Percentiles rank a stretch among this genome's conserved stretches.
phyloP scores from a whole-genome alignment of 164 flowering plant species.

The Taxillus chinensis region DNA sequence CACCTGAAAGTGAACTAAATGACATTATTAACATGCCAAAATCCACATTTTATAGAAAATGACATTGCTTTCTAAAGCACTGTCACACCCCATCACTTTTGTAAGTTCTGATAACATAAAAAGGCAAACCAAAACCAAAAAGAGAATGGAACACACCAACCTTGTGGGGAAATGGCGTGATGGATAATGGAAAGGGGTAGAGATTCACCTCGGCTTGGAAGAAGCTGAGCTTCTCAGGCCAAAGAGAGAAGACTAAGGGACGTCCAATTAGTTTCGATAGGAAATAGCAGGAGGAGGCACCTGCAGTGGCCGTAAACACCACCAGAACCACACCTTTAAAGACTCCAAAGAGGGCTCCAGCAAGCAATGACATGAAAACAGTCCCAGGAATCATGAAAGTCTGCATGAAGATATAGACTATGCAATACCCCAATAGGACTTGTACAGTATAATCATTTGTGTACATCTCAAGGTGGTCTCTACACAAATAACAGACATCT shows the following conservation, averaged over 20 bases:
- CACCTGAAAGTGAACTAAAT: slow-evolving; percentile 38
- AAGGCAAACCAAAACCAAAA: too few species aligned
- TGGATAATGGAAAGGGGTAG: neutral
- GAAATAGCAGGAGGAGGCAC: slow-evolving; percentile 96
- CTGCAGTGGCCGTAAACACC: slow-evolving; percentile 87
- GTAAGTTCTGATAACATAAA: too few species aligned
- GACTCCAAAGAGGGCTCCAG: slow-evolving; percentile 93
- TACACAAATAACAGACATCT: slow-evolving; percentile 15
- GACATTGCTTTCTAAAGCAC: too few species aligned
- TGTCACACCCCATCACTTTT: too few species aligned
- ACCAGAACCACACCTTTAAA: slow-evolving; percentile 79
- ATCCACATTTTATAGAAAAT: too few species aligned
- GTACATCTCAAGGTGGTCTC: slow-evolving; percentile 82
- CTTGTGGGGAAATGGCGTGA: neutral
- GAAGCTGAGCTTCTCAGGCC: slow-evolving; percentile 83
- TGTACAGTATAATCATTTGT: slow-evolving; percentile 86
- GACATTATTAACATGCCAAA: neutral
- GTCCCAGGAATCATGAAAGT: slow-evolving; percentile 99
- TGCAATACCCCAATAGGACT: slow-evolving; percentile 71
- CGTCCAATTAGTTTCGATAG: slow-evolving; percentile 76
- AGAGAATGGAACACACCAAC: neutral
- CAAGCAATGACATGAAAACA: slow-evolving; percentile 90
- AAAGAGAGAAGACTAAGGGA: slow-evolving; percentile 65
- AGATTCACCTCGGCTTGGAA: slow-evolving; percentile 74
- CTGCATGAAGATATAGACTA: slow-evolving; percentile 93